These are phyloP conservation scores for Colletotrichum sp. DNA, from an alignment of 2,329 filamentous ascomycete genomes.

Conservation along the genomic window DNA sequence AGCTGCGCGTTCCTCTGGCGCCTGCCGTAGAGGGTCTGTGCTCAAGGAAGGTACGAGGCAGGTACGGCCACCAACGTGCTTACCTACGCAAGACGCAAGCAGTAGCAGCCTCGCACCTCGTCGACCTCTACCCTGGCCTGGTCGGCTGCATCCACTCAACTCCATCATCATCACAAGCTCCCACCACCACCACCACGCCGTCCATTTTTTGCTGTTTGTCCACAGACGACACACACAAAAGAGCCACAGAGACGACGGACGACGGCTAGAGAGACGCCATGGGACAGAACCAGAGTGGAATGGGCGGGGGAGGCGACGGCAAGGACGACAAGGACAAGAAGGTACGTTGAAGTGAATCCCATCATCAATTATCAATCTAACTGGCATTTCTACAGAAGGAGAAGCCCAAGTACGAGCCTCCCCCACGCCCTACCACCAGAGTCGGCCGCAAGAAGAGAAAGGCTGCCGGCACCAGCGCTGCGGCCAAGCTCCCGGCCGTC, in stretches of 20 bases:
- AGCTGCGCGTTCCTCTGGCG: slow-evolving; percentile 47
- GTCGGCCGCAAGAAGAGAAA: slow-evolving; percentile 99
- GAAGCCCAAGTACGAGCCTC: slow-evolving; percentile 99
- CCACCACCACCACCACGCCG: not conserved
- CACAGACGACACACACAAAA: not conserved
- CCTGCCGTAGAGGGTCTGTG: slow-evolving; percentile 33
- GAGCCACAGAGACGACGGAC: not conserved
- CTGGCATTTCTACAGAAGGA: slow-evolving; percentile 73
- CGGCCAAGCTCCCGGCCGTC: slow-evolving; percentile 91
- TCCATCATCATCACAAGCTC: slow-evolving; percentile 17
- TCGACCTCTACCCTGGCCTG: slow-evolving; percentile 26
- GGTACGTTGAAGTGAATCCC: too few species aligned
- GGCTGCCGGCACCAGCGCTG: slow-evolving; percentile 88
- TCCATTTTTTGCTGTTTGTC: not conserved
- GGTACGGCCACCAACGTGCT: not conserved
- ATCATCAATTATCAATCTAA: too few species aligned
- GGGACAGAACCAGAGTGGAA: slow-evolving; percentile 88
- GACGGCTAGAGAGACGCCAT: slow-evolving; percentile 50
- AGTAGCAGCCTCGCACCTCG: slow-evolving; percentile 15
- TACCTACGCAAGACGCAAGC: slow-evolving; percentile 17
- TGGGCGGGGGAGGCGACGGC: slow-evolving; percentile 79
- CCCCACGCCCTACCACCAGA: slow-evolving; percentile 93
- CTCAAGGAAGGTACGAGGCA: not conserved
- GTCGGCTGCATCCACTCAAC: slow-evolving; percentile 26
- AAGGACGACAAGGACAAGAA: slow-evolving; percentile 94